Conservation (phyloP, 805 yeast species). For the Saccharomycopsis olivae region DNA sequence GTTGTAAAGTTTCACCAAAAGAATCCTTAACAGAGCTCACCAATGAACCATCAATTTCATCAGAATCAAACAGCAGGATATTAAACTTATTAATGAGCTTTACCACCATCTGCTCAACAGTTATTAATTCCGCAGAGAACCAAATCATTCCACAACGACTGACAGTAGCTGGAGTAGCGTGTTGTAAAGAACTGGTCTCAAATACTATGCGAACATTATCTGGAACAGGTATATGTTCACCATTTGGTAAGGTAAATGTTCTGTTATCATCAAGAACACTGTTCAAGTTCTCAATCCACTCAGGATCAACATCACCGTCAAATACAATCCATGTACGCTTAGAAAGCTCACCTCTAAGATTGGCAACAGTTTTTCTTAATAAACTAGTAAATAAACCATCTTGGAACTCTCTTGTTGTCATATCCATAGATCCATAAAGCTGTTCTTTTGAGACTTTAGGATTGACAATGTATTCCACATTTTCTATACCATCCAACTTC, state of each 20-base stretch:
- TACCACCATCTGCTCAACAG: conserved; percentile 9
- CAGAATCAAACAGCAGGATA: background rate
- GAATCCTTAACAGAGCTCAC: background rate
- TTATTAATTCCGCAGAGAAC: conserved; percentile 35
- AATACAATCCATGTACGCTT: conserved; percentile 68
- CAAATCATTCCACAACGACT: conserved; percentile 88
- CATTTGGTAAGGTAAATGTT: conserved; percentile 73
- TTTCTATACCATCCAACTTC: conserved; percentile 27
- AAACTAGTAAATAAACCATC: conserved; percentile 76
- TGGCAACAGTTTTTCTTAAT: conserved; percentile 43
- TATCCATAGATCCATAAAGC: conserved; percentile 62
- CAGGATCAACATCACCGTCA: conserved; percentile 91
- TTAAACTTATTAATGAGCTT: background rate
- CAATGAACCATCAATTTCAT: background rate
- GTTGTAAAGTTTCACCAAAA: background rate
- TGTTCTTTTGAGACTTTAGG: conserved; percentile 64
- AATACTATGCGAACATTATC: conserved; percentile 54
- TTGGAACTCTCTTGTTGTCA: conserved; percentile 79
- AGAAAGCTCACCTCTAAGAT: conserved; percentile 45
- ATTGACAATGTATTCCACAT: conserved; percentile 43
- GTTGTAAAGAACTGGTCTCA: conserved; percentile 56
- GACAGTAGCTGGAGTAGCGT: conserved; percentile 84
- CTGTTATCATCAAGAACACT: conserved; percentile 87
- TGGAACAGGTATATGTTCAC: conserved; percentile 71
- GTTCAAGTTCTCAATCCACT: conserved; percentile 85